Base-by-base conservation (phyloP, 2,329 filamentous ascomycete genomes). In the Phialophora expanda region DNA sequence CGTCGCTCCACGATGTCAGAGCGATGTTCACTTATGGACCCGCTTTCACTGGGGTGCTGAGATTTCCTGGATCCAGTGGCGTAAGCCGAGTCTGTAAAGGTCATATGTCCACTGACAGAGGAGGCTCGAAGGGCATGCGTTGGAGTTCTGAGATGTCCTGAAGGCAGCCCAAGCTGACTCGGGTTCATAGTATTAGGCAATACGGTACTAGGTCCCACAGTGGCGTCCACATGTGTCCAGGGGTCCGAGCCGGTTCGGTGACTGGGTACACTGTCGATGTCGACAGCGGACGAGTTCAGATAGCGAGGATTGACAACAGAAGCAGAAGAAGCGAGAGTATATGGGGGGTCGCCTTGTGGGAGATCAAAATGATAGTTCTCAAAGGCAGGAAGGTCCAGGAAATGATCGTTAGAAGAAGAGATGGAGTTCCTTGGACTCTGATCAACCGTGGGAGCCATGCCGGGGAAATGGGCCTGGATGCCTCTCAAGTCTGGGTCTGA, bases 81-180 rank as follows among this genome's bases (percentile, higher is more conserved):
- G 32, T 69, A 69, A 24, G 62, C 65, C 22, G 67, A 69, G 44
- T 69, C 67, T 69, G 46, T 34, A 20, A 67, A 50, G 12, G 67
- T 67, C 34, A 41, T 61, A 9, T 54, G 55, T 66, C 62, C 67
- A 66, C 67, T 67, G 9, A 48, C 62, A 28, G 56, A 53, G 30
- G 67, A 69, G 22, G 17, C 26, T 24, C 54, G 20, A 51, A 56
- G 60, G 26, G 44, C 41, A 44, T 58, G 58, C n/a, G 11, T 17
- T 20, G 56, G 59, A 17, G 50, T 62, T 20, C 14, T 50, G 5
- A 56, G 57, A 46, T 62, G 61, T 46, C 38, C 56, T n/a, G 58
- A 26, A 41, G 51, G 46, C 28, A 28, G 32, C n/a, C 51, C 56
- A 53, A 20, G 30, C 51, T 60, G 26, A 22, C 41, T 24, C 12